These are phyloP conservation scores for Gastrolobium bilobum DNA, from an alignment of 306 rosid species.

Conservation along the genomic window DNA sequence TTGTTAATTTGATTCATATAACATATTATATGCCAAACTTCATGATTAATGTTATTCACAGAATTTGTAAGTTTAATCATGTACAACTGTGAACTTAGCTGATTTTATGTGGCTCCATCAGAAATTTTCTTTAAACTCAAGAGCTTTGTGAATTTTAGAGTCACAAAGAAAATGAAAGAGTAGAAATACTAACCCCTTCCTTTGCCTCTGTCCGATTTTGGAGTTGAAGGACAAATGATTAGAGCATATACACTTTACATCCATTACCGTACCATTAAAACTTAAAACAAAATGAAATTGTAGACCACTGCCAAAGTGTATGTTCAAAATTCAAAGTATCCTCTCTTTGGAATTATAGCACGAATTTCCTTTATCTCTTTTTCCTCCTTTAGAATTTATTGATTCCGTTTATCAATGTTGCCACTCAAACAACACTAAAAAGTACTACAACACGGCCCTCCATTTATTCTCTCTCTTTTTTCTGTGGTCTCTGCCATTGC, in stretches of 20 bases:
- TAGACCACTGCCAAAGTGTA: slow-evolving; percentile 49
- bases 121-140: neutral
- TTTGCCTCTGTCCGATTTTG: slow-evolving; percentile 27
- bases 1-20: slow-evolving; percentile 36
- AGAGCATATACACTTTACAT: slow-evolving; percentile 49
- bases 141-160: slow-evolving; percentile 1
- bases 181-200: slow-evolving; percentile 1
- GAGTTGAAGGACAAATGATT: slow-evolving; percentile 45
- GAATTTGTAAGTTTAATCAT: neutral
- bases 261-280: slow-evolving; percentile 50
- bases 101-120: slow-evolving; percentile 15
- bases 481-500: slow-evolving; percentile 51
- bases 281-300: slow-evolving; percentile 53
- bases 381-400: slow-evolving; percentile 60
- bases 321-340: slow-evolving; percentile 75
- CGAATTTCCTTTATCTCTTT: slow-evolving; percentile 62
- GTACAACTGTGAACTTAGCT: neutral
- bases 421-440: slow-evolving; percentile 68
- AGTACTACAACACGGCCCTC: slow-evolving; percentile 75
- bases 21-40: slow-evolving; percentile 25
- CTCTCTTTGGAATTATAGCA: slow-evolving; percentile 70
- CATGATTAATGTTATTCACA: slow-evolving; percentile 24
- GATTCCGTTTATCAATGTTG: slow-evolving; percentile 84
- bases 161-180: neutral
- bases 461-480: slow-evolving; percentile 72